Percentiles rank a stretch among this genome's conserved stretches.
Conservation (phyloP, 495 filamentous ascomycete genomes). For the Collariella sp. region DNA sequence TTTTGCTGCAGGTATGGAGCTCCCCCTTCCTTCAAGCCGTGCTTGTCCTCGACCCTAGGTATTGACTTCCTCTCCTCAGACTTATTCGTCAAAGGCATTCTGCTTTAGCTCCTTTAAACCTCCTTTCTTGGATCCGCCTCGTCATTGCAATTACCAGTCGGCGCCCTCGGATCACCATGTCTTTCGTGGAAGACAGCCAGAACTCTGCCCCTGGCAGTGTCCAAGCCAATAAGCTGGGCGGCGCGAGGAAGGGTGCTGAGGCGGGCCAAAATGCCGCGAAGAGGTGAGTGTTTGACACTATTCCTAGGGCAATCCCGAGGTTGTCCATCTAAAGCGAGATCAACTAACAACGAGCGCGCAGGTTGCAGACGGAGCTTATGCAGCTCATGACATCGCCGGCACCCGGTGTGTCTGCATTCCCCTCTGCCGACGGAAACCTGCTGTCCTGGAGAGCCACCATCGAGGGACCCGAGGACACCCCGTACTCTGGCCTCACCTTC, state of each 20-base stretch:
- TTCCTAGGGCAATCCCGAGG: too few species aligned
- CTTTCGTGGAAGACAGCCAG: constrained; percentile 66
- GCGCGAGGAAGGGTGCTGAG: constrained; percentile 47
- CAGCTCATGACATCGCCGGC: constrained; percentile 91
- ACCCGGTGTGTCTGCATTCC: constrained; percentile 92
- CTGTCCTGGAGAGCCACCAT: constrained; percentile 90
- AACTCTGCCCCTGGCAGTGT: constrained; percentile 57
- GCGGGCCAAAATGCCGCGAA: constrained; percentile 67
- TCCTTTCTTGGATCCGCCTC: constrained; percentile 1
- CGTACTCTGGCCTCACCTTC: constrained; percentile 80
- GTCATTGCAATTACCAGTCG: not conserved
- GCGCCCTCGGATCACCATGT: constrained; percentile 37
- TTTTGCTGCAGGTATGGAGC: constrained; percentile 17
- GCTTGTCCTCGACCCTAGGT: constrained; percentile 3
- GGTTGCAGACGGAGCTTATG: constrained; percentile 95
- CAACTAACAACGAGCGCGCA: constrained; percentile 31
- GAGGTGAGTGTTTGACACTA: constrained; percentile 44
- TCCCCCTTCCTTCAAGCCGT: not conserved
- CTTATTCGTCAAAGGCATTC: constrained; percentile 11
- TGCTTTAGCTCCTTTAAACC: constrained; percentile 8
- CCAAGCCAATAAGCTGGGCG: constrained; percentile 49
- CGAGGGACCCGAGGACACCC: constrained; percentile 81
- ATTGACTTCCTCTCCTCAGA: constrained; percentile 16
- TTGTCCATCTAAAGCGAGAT: not conserved
- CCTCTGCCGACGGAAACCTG: constrained; percentile 80